These are phyloP conservation scores for Elaeis oleifera DNA, from an alignment of 202 grass and related monocot species.

Conservation along the genomic window DNA sequence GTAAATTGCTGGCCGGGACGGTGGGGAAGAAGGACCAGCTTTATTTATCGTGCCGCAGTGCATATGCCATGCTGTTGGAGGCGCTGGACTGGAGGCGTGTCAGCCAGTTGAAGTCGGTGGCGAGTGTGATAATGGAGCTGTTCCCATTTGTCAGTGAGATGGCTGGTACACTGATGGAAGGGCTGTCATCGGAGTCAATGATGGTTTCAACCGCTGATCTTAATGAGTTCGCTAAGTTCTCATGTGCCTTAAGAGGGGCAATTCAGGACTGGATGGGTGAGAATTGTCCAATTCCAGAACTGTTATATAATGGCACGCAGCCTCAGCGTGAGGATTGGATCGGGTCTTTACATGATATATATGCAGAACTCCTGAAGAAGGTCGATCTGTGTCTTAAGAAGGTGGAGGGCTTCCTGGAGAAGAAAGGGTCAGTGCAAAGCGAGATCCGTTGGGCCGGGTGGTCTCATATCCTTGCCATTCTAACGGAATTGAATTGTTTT, in stretches of 20 bases:
- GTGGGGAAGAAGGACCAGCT: no score
- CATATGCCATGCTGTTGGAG: no score
- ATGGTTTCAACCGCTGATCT: no score
- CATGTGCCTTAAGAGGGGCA: conserved; percentile 13
- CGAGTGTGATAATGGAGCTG: no score
- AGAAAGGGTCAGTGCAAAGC: conserved; percentile 27
- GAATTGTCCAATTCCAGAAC: conserved; percentile 29
- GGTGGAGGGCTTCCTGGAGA: conserved; percentile 39
- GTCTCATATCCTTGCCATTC: conserved; percentile 52
- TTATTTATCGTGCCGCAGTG: no score
- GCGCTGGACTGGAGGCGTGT: no score
- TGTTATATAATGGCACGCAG: conserved; percentile 12
- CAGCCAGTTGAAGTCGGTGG: no score
- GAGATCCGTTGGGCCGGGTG: conserved; percentile 34
- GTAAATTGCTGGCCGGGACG: no score
- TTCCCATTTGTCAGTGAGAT: no score
- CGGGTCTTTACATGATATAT: conserved; percentile 44
- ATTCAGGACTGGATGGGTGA: conserved; percentile 30
- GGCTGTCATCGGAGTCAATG: no score
- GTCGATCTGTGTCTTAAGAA: conserved; percentile 58
- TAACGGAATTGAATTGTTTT: conserved; percentile 65
- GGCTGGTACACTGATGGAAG: no score
- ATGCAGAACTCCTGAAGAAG: conserved; percentile 46
- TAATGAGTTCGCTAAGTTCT: no score
- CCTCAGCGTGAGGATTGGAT: conserved; percentile 35